phyloP scores from a whole-genome alignment of 441 rosid genomes.

The Croton setiger region DNA sequence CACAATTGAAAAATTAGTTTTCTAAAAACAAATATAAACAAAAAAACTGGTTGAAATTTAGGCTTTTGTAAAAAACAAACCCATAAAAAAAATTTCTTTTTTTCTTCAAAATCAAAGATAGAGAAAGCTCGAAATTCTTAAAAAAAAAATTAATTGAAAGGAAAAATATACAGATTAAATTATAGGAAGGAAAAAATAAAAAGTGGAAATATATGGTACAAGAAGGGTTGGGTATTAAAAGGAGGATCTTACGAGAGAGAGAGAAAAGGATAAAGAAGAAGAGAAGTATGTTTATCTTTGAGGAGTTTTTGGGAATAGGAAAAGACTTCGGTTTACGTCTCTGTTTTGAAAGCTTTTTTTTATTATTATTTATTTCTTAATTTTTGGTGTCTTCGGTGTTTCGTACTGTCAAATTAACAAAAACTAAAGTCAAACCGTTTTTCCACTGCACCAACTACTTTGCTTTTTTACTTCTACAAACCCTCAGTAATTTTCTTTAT shows the following conservation, averaged over 20 bases:
- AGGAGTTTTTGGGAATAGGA: neutral
- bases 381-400: neutral
- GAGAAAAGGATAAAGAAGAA: constrained; percentile 10
- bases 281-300: neutral
- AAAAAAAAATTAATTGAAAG: neutral
- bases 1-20: neutral
- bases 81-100: neutral
- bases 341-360: constrained; percentile 6
- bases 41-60: constrained; percentile 19
- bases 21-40: constrained; percentile 21
- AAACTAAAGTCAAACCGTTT: too few relatives aligned
- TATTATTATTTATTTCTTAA: neutral
- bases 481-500: too few relatives aligned
- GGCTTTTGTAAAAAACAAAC: constrained; percentile 11
- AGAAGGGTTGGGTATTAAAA: neutral
- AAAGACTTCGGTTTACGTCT: constrained; percentile 14
- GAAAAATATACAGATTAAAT: neutral
- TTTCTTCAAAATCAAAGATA: neutral
- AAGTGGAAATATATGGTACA: constrained; percentile 2
- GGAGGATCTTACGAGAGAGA: neutral
- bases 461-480: too few relatives aligned
- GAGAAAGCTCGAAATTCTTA: neutral
- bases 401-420: too few relatives aligned
- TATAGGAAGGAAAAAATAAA: neutral
- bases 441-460: too few relatives aligned